Base-by-base conservation (phyloP, 1,284 basidiomycete genomes). In the Moesziomyces sp. region DNA sequence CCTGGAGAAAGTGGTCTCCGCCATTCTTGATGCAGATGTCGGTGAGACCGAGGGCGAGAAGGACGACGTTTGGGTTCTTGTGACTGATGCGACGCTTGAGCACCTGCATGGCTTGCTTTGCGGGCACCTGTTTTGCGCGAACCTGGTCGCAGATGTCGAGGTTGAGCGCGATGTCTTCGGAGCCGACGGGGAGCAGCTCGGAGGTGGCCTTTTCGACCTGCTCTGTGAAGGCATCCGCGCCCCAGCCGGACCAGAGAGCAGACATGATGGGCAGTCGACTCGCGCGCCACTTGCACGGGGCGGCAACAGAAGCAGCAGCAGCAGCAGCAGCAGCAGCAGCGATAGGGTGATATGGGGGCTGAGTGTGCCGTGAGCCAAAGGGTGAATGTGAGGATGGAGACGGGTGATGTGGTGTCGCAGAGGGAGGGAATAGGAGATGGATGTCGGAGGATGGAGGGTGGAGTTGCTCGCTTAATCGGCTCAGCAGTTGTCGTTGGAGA, bases 11-110 rank as follows among this genome's bases (percentile, higher is more conserved):
- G 58, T 90, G 90, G 76, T 97, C 94, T 0, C 97, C 97, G 11
- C 94, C 94, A 81, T 99, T 99, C 90, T 99, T 99, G 85, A 99
- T 89, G 79, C 94, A 97, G 13, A 91, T 88, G 85, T 99, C 97
- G 52, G 93, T 91, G 52, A 98, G 66, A 10, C 90, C 88, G 23
- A 97, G 88, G 16, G 93, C 90, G 59, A 96, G 88, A 48, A 97
- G 87, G 85, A 95, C 93, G 11, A 97, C 94, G 76, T 98, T 97
- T 2, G 94, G 95, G 84, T 99, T 99, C 88, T 92, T 92, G 86
- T 97, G 93, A 76, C 91, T 90, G 50, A 99, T 86, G 44, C 96
- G 88, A 38, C 90, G 88, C 85, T 95, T 94, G 80, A 99, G 87
- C 40, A 92, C 90, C 68, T 91, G 91, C 90, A 95, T 92, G 2